These are phyloP conservation scores for Solanum megistacrolobum DNA, from an alignment of 257 asterid species.

Conservation along the genomic window DNA sequence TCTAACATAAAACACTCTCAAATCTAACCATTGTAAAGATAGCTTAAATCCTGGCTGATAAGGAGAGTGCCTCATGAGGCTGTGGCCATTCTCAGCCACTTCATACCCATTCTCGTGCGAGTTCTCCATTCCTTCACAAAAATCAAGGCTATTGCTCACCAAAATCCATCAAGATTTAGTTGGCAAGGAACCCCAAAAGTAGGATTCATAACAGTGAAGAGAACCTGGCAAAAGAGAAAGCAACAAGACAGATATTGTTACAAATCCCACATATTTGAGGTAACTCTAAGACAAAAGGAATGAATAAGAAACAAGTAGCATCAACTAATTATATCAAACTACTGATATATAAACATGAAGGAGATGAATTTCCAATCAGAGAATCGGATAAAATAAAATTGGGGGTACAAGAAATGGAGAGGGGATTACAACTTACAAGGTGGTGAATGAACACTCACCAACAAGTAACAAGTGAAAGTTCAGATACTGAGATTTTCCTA, in stretches of 20 bases:
- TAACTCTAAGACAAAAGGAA: neutral
- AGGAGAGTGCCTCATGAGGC: slow-evolving; percentile 6
- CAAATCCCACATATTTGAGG: slow-evolving; percentile 15
- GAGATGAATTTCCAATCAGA: neutral
- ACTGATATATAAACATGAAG: neutral
- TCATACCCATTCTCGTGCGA: slow-evolving; percentile 21
- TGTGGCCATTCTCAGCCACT: slow-evolving; percentile 26
- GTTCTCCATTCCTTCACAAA: slow-evolving; percentile 28
- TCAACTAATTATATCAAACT: neutral
- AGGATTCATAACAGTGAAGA: slow-evolving; percentile 2
- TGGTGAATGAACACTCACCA: neutral
- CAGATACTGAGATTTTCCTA: neutral
- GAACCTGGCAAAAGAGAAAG: slow-evolving; percentile 15
- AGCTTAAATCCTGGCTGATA: slow-evolving; percentile 17
- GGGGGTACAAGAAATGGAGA: neutral
- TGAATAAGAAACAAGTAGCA: neutral
- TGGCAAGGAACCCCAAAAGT: slow-evolving; percentile 1
- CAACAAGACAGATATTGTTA: slow-evolving; percentile 7
- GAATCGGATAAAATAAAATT: neutral
- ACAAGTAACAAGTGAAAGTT: neutral
- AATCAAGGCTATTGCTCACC: slow-evolving; percentile 10
- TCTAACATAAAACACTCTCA: slow-evolving; percentile 58
- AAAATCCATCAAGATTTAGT: slow-evolving; percentile 22
- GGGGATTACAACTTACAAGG: neutral
- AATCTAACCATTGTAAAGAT: slow-evolving; percentile 56